phyloP scores from a whole-genome alignment of 345 rosid species.

The Eucalyptus pauciflora region DNA sequence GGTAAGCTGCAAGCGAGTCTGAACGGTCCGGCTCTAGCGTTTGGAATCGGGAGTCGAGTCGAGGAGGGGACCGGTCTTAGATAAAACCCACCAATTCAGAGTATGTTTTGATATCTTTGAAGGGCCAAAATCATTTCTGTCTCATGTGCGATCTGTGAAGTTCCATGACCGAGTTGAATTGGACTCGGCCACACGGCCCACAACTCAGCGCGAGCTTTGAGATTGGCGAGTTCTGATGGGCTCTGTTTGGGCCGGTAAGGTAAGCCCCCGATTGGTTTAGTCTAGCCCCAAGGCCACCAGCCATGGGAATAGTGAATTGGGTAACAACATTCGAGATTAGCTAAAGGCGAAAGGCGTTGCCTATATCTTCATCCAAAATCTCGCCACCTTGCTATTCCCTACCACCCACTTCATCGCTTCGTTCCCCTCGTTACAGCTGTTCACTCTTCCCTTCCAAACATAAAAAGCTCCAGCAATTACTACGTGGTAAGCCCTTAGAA shows the following conservation, averaged over 20 bases:
- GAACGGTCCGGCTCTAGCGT: neutral
- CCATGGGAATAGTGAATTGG: too few relatives aligned
- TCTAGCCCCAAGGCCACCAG: neutral
- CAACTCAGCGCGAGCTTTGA: neutral
- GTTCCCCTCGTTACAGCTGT: too few relatives aligned
- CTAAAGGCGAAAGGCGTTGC: too few relatives aligned
- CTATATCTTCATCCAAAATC: too few relatives aligned
- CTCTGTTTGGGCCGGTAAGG: neutral
- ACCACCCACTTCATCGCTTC: too few relatives aligned
- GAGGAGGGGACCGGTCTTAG: too few relatives aligned
- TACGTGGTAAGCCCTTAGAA: neutral
- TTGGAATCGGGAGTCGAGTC: too few relatives aligned
- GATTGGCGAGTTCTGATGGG: neutral
- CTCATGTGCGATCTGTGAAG: neutral
- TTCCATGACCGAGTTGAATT: neutral
- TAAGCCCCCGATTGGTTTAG: neutral
- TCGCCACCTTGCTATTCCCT: too few relatives aligned
- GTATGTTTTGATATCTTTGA: neutral
- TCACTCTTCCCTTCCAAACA: too few relatives aligned
- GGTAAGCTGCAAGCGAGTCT: neutral
- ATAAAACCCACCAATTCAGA: neutral
- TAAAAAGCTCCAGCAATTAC: too few relatives aligned
- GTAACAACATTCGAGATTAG: too few relatives aligned
- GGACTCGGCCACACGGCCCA: neutral
- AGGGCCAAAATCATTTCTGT: neutral